Conservation (phyloP, 2,329 filamentous ascomycete genomes). For the Aspergillus hortae region DNA sequence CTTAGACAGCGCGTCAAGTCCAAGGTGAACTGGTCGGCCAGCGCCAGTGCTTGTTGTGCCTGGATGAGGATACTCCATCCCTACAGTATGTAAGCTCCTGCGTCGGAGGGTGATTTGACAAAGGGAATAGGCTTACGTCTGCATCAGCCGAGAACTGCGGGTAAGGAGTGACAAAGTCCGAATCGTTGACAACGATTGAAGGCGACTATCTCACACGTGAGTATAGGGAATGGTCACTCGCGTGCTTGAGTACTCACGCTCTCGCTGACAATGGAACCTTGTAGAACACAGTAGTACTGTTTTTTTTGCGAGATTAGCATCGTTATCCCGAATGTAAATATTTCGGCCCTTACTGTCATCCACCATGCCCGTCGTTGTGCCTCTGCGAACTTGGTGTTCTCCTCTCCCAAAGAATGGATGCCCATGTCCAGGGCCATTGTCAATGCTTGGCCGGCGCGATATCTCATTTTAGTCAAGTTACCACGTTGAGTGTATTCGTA, state of each 20-base stretch:
- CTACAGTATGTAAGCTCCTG: slow-evolving; percentile 17
- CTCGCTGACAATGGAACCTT: slow-evolving; percentile 44
- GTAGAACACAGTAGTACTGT: slow-evolving; percentile 44
- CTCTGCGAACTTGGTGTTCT: slow-evolving; percentile 36
- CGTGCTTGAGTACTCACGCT: slow-evolving; percentile 28
- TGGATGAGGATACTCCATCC: slow-evolving; percentile 43
- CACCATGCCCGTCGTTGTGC: slow-evolving; percentile 45
- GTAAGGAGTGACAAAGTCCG: slow-evolving; percentile 42
- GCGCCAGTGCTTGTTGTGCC: slow-evolving; percentile 41
- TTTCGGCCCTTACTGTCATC: slow-evolving; percentile 41
- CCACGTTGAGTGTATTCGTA: slow-evolving; percentile 47
- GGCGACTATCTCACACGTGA: slow-evolving; percentile 20
- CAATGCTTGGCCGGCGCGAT: slow-evolving; percentile 43
- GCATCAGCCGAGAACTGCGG: slow-evolving; percentile 38
- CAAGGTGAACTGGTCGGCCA: slow-evolving; percentile 39
- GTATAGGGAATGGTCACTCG: background rate
- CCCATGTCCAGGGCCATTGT: slow-evolving; percentile 42
- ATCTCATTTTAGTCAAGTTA: slow-evolving; percentile 45
- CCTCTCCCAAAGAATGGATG: slow-evolving; percentile 33
- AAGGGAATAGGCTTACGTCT: slow-evolving; percentile 27
- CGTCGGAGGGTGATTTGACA: background rate
- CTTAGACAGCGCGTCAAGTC: slow-evolving; percentile 39
- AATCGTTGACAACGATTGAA: slow-evolving; percentile 42
- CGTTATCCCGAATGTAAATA: background rate
- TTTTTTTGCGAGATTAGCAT: background rate